Evolutionary conservation across 2,329 filamentous ascomycete species (phyloP), one percentile per base, ranked within the genome.

Genomic region (Onygenales sp.): DNA sequence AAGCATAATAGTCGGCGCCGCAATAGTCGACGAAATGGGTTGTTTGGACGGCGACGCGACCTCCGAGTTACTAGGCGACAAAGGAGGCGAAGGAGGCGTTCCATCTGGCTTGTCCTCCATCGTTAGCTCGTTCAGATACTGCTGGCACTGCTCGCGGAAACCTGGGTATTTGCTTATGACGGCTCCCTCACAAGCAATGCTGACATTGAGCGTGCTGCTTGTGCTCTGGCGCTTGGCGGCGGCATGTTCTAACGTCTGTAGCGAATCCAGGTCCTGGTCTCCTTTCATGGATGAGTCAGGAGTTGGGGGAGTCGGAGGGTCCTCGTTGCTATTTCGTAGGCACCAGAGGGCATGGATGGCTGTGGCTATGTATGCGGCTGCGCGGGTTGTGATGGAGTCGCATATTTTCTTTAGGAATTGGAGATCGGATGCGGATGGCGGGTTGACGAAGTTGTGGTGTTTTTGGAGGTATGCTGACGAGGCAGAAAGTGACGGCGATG

Each of bases 331-430:
- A 41, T 75, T 78, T 53, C 78, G 74, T 11, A 84, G 66, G 10
- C 69, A 71, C 78, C 81, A 84, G 39, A 85, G 72, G 33, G 81
- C 80, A 62, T 85, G 81, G 32, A 85, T 78, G 2, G 79, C 80
- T 1, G 79, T 78, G 1, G 82, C 80, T n/a, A 85, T 73, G 59
- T 82, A 84, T 1, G 77, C 80, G 2, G 81, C 78, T 6, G 82
- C 81, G 53, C 82, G 78, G 50, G 72, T 75, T 1, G 81, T 80
- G 35, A 85, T 78, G 2, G 76, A 69, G 46, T 75, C 70, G 32
- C 75, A 75, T 39, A 81, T 64, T 5, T 75, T 72, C 35, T 77
- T 75, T 52, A 85, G 64, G 63, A 84, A 84, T 8, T 68, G 63
- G 31, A 82, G 69, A 55, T 83, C 80, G 39, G 74, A 68, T 27